Conservation (phyloP, 129 eudicot species). For the Chrysanthemum makinoi region DNA sequence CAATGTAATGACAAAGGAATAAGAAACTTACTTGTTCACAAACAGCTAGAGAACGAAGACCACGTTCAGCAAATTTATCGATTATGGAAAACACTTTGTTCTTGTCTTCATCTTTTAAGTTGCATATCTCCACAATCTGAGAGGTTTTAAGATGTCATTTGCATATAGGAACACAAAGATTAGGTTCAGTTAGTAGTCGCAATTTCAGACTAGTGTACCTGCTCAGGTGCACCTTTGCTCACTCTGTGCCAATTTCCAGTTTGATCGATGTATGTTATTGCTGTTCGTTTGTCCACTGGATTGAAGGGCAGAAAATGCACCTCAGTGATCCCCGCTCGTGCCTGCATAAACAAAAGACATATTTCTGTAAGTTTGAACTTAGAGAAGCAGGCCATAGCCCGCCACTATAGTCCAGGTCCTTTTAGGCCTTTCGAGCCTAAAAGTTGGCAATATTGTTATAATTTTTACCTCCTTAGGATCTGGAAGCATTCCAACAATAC, state of each 20-base stretch:
- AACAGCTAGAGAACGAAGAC: slow-evolving; percentile 85
- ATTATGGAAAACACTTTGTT: slow-evolving; percentile 67
- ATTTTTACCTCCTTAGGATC: slow-evolving; percentile 69
- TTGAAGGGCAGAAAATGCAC: slow-evolving; percentile 85
- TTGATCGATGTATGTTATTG: slow-evolving; percentile 66
- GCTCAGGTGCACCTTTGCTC: slow-evolving; percentile 97
- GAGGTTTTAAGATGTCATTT: slow-evolving; percentile 8
- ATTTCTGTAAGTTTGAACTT: no score
- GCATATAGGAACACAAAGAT: background rate
- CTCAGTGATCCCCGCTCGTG: slow-evolving; percentile 81
- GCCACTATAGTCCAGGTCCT: no score
- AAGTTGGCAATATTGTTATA: no score
- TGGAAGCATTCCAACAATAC: slow-evolving; percentile 78
- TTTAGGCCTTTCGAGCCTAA: no score
- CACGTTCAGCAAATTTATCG: slow-evolving; percentile 87
- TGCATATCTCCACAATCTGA: slow-evolving; percentile 76
- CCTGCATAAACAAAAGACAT: slow-evolving; percentile 33
- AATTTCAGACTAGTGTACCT: slow-evolving; percentile 39
- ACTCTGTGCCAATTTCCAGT: slow-evolving; percentile 71
- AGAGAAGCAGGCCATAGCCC: no score
- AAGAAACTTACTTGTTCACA: slow-evolving; percentile 49
- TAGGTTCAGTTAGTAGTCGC: background rate
- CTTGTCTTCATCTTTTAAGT: slow-evolving; percentile 46
- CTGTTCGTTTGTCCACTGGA: slow-evolving; percentile 88
- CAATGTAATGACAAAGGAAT: background rate